Percentiles rank a stretch among this genome's conserved stretches.
Conservation (phyloP, 805 yeast genomes). For the Ogataea wickerhamii region DNA sequence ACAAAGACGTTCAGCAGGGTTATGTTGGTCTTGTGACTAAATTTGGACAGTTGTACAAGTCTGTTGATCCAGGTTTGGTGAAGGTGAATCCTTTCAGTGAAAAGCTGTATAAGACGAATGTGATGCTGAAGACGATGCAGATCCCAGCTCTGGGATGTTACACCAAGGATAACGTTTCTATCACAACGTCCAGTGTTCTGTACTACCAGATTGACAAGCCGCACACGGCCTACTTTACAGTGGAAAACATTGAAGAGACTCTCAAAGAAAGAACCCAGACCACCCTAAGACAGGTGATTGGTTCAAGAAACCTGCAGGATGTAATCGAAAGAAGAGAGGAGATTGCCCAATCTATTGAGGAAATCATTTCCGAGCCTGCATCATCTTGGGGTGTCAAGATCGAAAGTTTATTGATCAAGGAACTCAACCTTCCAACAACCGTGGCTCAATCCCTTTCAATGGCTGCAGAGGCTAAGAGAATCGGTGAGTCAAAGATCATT, state of each 20-base stretch:
- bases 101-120: conserved; percentile 44
- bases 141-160: conserved; percentile 66
- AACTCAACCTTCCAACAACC: conserved; percentile 49
- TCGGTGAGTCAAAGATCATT: conserved; percentile 73
- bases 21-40: conserved; percentile 63
- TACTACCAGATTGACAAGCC: conserved; percentile 68
- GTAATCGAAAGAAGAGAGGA: conserved; percentile 72
- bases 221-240: conserved; percentile 59
- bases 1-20: conserved; percentile 59
- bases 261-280: conserved; percentile 67
- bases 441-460: conserved; percentile 61
- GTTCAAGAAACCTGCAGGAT: conserved; percentile 62
- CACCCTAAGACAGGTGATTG: conserved; percentile 68
- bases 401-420: conserved; percentile 67
- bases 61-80: conserved; percentile 66
- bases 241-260: conserved; percentile 51
- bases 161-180: conserved; percentile 67
- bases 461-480: conserved; percentile 74
- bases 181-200: conserved; percentile 60
- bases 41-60: conserved; percentile 61
- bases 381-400: conserved; percentile 67
- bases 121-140: conserved; percentile 58
- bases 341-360: conserved; percentile 61
- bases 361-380: conserved; percentile 58
- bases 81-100: conserved; percentile 67